A percentile compares a stretch with the other conserved stretches of the same genome.
Evolutionary conservation across 768 basidiomycete genomes (phyloP).

Genomic region (Mycena galopus): DNA sequence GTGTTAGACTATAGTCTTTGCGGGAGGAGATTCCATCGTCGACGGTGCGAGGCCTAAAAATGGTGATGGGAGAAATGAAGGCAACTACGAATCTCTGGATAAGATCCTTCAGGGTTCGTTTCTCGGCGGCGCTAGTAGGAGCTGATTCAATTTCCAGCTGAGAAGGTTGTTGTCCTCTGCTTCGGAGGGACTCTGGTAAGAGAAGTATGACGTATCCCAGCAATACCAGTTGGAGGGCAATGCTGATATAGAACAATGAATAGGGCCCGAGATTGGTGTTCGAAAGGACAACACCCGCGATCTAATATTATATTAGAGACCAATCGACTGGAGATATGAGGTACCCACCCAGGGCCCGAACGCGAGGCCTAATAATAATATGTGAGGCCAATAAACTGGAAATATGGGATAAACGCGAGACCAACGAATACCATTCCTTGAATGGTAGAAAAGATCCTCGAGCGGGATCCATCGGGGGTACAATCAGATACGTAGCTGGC

Average conservation of each 20-base stretch:
- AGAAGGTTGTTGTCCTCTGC: constrained; percentile 39
- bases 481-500: constrained; percentile 68
- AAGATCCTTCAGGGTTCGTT: constrained; percentile 14
- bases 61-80: constrained; percentile 73
- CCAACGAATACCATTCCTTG: constrained; percentile 85
- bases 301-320: constrained; percentile 40
- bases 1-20: constrained; percentile 82
- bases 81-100: constrained; percentile 51
- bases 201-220: constrained; percentile 58
- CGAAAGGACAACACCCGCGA: constrained; percentile 68
- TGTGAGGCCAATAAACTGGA: background rate
- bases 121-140: constrained; percentile 31
- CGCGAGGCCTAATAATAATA: constrained; percentile 68
- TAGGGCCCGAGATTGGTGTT: constrained; percentile 68
- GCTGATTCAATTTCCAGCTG: constrained; percentile 48
- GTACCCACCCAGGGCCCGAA: constrained; percentile 80
- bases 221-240: constrained; percentile 51
- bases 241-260: constrained; percentile 61
- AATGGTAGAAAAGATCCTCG: constrained; percentile 71
- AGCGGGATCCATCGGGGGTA: constrained; percentile 65
- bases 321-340: background rate
- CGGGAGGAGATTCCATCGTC: constrained; percentile 50
- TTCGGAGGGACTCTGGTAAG: constrained; percentile 67
- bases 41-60: constrained; percentile 73
- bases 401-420: constrained; percentile 60